These are phyloP conservation scores for Trichoderma aggressivum DNA, from an alignment of 2,329 filamentous ascomycete species.

Conservation along the genomic window DNA sequence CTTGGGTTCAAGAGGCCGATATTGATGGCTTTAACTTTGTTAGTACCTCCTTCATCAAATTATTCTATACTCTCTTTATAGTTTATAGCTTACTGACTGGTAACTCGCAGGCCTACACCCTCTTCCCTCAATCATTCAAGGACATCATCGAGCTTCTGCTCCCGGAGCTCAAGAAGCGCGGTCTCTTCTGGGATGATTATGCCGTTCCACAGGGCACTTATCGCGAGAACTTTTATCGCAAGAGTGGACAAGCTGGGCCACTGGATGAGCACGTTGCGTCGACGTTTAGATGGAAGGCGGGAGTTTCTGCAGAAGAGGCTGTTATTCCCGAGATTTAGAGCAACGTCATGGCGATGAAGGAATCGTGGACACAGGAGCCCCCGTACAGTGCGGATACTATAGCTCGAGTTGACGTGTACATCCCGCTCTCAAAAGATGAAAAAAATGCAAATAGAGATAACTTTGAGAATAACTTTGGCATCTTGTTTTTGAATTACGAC, in stretches of 20 bases:
- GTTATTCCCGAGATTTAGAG: conserved; percentile 18
- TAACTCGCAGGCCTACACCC: conserved; percentile 51
- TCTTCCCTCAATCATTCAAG: conserved; percentile 66
- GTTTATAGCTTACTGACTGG: background rate
- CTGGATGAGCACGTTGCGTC: conserved; percentile 51
- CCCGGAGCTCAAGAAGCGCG: conserved; percentile 59
- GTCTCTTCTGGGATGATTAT: conserved; percentile 55
- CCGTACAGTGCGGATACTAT: background rate
- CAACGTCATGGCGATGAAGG: background rate
- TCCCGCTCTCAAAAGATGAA: background rate
- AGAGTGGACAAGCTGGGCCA: conserved; percentile 48
- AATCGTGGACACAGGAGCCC: no score
- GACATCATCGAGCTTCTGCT: conserved; percentile 64
- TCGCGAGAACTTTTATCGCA: conserved; percentile 57
- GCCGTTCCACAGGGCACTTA: conserved; percentile 56
- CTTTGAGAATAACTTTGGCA: background rate
- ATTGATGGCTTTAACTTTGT: conserved; percentile 72
- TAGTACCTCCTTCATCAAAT: conserved; percentile 28
- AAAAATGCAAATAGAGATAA: background rate
- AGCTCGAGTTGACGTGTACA: background rate
- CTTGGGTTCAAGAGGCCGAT: conserved; percentile 50
- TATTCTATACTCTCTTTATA: no score
- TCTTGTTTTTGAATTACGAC: background rate
- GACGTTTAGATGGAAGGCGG: conserved; percentile 41
- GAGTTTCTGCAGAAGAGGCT: conserved; percentile 14